phyloP scores from a whole-genome alignment of 2,329 filamentous ascomycete species.

The Pestalotiopsis fici region DNA sequence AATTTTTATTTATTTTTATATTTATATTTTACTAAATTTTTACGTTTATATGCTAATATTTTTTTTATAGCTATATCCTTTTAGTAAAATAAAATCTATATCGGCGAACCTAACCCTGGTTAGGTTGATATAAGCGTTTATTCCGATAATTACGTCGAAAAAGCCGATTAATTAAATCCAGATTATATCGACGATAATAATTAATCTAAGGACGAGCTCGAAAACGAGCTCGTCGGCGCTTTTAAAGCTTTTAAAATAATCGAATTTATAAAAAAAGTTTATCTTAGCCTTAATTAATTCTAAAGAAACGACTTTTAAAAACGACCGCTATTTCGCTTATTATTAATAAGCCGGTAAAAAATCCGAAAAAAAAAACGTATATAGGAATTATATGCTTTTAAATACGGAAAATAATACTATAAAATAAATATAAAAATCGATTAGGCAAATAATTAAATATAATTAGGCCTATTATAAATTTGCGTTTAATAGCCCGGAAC shows the following conservation, averaged over 20 bases:
- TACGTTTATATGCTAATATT: neutral
- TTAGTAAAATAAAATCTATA: neutral
- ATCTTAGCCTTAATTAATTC: neutral
- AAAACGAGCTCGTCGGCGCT: neutral
- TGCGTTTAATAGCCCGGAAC: neutral
- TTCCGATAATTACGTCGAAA: no score
- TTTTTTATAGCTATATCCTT: neutral
- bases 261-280: neutral
- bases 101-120: neutral
- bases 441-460: neutral
- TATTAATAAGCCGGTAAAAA: neutral
- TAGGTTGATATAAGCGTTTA: neutral
- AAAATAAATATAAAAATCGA: neutral
- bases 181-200: neutral
- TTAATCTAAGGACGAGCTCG: neutral
- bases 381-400: neutral
- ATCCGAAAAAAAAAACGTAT: neutral
- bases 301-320: neutral
- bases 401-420: neutral
- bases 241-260: neutral
- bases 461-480: neutral
- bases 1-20: neutral
- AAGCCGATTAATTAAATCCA: neutral
- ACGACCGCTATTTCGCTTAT: neutral
- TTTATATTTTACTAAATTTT: neutral